Evolutionary conservation across 75 land plant species (phyloP).

Genomic region (Sequoia sempervirens): DNA sequence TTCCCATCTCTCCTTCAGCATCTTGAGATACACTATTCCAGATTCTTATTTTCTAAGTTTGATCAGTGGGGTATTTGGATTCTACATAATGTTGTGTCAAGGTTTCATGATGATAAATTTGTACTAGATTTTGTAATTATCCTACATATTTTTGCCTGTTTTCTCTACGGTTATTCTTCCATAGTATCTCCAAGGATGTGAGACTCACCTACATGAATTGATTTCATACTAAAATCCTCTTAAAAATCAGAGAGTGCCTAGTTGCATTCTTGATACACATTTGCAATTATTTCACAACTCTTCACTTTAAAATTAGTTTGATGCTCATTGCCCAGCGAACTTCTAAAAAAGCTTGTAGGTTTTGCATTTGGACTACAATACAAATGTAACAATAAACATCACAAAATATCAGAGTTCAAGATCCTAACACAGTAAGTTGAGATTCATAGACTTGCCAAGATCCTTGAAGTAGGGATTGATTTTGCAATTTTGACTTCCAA

Average conservation of each 20-base stretch:
- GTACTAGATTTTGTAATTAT: neutral
- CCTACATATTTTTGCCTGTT: neutral
- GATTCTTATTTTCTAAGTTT: no score
- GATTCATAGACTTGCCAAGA: neutral
- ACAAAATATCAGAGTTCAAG: neutral
- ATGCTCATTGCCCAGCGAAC: neutral
- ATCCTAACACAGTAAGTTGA: neutral
- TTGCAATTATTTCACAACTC: neutral
- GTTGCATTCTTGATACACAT: neutral
- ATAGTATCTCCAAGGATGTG: neutral
- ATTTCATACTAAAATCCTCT: neutral
- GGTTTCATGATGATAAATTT: neutral
- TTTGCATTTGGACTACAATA: neutral
- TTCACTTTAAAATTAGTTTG: neutral
- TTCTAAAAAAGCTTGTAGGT: neutral
- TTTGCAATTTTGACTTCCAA: neutral
- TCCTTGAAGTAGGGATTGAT: neutral
- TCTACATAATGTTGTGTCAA: neutral
- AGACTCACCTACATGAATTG: neutral
- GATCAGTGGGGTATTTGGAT: no score
- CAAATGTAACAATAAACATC: neutral
- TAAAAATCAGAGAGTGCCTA: neutral
- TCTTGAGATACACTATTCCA: neutral
- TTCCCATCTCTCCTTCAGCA: neutral
- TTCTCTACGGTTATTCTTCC: neutral